These are phyloP conservation scores for Entophlyctis luteolus DNA, from an alignment of 192 early-diverging fungal species.

Conservation along the genomic window DNA sequence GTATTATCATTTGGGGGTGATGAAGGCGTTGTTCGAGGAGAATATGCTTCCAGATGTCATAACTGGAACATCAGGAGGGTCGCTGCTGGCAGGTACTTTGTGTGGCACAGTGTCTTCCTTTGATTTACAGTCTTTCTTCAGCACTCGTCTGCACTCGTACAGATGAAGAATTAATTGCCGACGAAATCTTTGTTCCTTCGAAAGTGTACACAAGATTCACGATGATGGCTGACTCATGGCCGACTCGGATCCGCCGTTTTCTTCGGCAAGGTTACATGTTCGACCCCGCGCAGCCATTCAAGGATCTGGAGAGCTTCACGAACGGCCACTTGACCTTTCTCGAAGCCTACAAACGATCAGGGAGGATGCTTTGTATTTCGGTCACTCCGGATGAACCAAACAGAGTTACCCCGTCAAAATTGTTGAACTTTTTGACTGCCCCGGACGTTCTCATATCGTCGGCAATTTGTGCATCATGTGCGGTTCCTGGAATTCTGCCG, in stretches of 20 bases:
- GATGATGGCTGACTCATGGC: constrained; percentile 21
- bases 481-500: constrained; percentile 78
- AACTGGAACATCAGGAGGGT: constrained; percentile 70
- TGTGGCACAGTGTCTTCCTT: neutral
- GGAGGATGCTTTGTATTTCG: constrained; percentile 80
- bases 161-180: constrained; percentile 50
- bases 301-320: constrained; percentile 26
- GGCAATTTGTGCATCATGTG: constrained; percentile 81
- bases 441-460: constrained; percentile 79
- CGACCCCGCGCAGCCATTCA: constrained; percentile 28
- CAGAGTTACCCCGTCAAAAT: constrained; percentile 60
- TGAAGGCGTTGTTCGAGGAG: constrained; percentile 66
- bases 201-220: neutral
- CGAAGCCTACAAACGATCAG: constrained; percentile 86
- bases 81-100: constrained; percentile 30
- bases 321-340: constrained; percentile 72
- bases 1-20: constrained; percentile 63
- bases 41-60: constrained; percentile 68
- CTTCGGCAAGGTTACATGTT: constrained; percentile 37
- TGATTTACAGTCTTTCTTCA: constrained; percentile 40
- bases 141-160: constrained; percentile 68
- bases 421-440: constrained; percentile 81
- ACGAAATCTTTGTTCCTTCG: constrained; percentile 44
- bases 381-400: constrained; percentile 70
- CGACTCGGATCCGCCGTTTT: constrained; percentile 27